Percentiles rank a stretch among this genome's conserved stretches.
Evolutionary conservation across 192 early-diverging fungal genomes (phyloP).

Genomic region (Coemansia sp.): DNA sequence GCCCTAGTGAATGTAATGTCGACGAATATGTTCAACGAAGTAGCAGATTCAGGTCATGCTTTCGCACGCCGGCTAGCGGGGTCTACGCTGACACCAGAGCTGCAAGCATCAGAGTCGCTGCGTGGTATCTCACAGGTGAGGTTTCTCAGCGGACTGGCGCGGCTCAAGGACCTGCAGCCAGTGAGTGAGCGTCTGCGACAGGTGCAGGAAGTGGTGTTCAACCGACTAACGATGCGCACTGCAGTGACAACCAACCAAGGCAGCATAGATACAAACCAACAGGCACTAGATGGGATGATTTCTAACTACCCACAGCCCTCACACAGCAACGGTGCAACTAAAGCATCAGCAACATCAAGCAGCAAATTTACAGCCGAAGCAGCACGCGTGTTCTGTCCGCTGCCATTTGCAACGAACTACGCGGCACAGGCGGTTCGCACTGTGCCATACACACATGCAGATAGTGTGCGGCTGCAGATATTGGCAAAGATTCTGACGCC

Average conservation of each 20-base stretch:
- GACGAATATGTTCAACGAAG: slow-evolving; percentile 70
- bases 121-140: slow-evolving; percentile 68
- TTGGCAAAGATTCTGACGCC: slow-evolving; percentile 81
- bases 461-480: slow-evolving; percentile 75
- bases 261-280: slow-evolving; percentile 32
- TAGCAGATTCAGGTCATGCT: slow-evolving; percentile 78
- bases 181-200: slow-evolving; percentile 60
- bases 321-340: neutral
- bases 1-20: slow-evolving; percentile 76
- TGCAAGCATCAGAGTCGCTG: slow-evolving; percentile 50
- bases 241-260: slow-evolving; percentile 41
- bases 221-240: slow-evolving; percentile 38
- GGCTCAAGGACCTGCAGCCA: slow-evolving; percentile 57
- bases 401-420: slow-evolving; percentile 88
- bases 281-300: slow-evolving; percentile 31
- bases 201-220: slow-evolving; percentile 49
- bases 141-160: slow-evolving; percentile 76
- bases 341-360: neutral
- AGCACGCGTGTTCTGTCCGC: slow-evolving; percentile 70
- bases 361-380: slow-evolving; percentile 47
- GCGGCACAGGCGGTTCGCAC: slow-evolving; percentile 68
- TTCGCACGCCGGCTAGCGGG: slow-evolving; percentile 76
- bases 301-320: slow-evolving; percentile 20
- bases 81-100: slow-evolving; percentile 60
- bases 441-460: slow-evolving; percentile 82